These are phyloP conservation scores for Botrytis porri DNA, from an alignment of 2,329 filamentous ascomycete genomes.

Conservation along the genomic window DNA sequence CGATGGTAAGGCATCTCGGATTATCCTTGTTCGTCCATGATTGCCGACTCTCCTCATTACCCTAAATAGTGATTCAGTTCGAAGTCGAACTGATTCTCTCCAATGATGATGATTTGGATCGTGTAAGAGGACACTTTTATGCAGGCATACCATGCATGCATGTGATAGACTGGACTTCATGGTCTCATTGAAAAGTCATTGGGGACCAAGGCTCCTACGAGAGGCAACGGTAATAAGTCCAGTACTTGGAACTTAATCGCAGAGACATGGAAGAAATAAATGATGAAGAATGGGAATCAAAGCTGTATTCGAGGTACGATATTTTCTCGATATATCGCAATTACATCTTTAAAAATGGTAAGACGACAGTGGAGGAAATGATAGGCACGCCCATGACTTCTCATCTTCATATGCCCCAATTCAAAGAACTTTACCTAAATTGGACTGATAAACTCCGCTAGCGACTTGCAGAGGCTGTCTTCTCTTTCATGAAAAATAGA, in stretches of 20 bases:
- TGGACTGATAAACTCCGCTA: neutral
- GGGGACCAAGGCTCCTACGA: neutral
- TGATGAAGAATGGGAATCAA: neutral
- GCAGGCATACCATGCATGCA: neutral
- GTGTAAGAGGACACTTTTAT: neutral
- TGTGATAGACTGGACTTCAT: neutral
- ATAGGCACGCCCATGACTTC: neutral
- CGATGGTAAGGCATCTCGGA: neutral
- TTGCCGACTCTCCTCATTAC: neutral
- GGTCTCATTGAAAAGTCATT: neutral
- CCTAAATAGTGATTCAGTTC: neutral
- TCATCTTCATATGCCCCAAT: neutral
- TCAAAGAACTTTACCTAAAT: neutral
- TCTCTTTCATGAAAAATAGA: neutral
- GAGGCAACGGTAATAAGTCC: neutral
- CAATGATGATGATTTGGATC: neutral
- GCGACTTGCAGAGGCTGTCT: neutral
- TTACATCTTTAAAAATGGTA: neutral
- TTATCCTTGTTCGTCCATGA: neutral
- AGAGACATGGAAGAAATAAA: neutral
- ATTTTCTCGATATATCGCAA: neutral
- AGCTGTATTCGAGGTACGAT: neutral
- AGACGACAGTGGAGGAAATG: neutral
- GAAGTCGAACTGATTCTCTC: neutral
- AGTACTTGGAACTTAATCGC: neutral